Evolutionary conservation across 1,284 basidiomycete genomes (phyloP).

Genomic region (Cutaneotrichosporon sp.): DNA sequence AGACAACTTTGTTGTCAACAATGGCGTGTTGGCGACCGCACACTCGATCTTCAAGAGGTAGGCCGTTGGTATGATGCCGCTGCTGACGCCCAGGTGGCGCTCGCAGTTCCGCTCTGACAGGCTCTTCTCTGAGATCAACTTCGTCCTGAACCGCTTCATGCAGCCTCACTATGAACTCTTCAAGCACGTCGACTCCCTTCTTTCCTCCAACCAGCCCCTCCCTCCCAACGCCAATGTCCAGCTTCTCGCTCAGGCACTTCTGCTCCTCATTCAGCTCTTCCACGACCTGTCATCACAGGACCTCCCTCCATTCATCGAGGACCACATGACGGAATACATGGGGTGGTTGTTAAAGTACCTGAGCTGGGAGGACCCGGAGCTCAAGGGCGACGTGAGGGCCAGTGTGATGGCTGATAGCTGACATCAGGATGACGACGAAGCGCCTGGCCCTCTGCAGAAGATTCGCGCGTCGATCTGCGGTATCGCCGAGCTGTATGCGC

Average conservation of each 20-base stretch:
- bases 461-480: slow-evolving; percentile 88
- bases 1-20: slow-evolving; percentile 76
- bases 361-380: slow-evolving; percentile 66
- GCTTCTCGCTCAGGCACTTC: slow-evolving; percentile 65
- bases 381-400: slow-evolving; percentile 66
- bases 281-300: slow-evolving; percentile 95
- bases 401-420: slow-evolving; percentile 5
- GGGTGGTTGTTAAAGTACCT: slow-evolving; percentile 73
- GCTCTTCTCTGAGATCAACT: slow-evolving; percentile 88
- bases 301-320: slow-evolving; percentile 89
- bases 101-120: slow-evolving; percentile 80
- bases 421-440: slow-evolving; percentile 71
- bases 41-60: slow-evolving; percentile 85
- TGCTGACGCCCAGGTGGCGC: slow-evolving; percentile 60
- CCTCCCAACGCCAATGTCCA: slow-evolving; percentile 45
- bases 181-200: slow-evolving; percentile 53
- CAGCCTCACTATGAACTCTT: slow-evolving; percentile 79
- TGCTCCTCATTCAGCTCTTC: slow-evolving; percentile 78
- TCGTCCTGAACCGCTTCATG: slow-evolving; percentile 79
- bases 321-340: slow-evolving; percentile 77
- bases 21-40: slow-evolving; percentile 85
- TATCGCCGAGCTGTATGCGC: slow-evolving; percentile 86
- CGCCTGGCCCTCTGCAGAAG: slow-evolving; percentile 74
- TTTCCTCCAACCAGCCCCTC: slow-evolving; percentile 43
- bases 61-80: background rate